Percentiles rank a stretch among this genome's conserved stretches.
phyloP scores from a whole-genome alignment of 192 early-diverging fungal species.

The Backusella tarrabulga region DNA sequence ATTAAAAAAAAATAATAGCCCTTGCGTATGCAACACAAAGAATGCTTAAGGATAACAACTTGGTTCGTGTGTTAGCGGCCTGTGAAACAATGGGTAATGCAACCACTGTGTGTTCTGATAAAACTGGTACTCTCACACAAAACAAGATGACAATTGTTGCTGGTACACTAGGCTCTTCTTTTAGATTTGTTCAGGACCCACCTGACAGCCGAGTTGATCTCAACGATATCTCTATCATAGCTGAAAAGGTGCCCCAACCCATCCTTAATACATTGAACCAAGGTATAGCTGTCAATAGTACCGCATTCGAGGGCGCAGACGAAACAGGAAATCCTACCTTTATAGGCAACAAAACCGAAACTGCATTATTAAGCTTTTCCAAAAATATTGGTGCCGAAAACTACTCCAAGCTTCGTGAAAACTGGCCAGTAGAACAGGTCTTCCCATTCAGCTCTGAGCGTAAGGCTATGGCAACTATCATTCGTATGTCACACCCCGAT shows the following conservation, averaged over 20 bases:
- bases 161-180: constrained; percentile 76
- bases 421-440: constrained; percentile 63
- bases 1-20: constrained; percentile 37
- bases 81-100: constrained; percentile 99
- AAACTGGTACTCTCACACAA: constrained; percentile 97
- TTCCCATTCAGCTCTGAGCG: constrained; percentile 91
- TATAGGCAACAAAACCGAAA: constrained; percentile 94
- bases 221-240: constrained; percentile 49
- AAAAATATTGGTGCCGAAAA: constrained; percentile 58
- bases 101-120: constrained; percentile 98
- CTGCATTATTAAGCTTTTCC: constrained; percentile 84
- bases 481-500: constrained; percentile 54
- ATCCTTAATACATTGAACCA: constrained; percentile 60
- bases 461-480: constrained; percentile 91
- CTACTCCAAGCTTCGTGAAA: constrained; percentile 63
- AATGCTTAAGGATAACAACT: constrained; percentile 97
- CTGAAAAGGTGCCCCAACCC: constrained; percentile 35
- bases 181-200: constrained; percentile 52
- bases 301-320: constrained; percentile 63
- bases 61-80: constrained; percentile 92
- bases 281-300: constrained; percentile 80
- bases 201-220: constrained; percentile 38
- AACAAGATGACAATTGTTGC: constrained; percentile 98
- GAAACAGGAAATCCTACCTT: constrained; percentile 55
- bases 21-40: constrained; percentile 91